These are phyloP conservation scores for Austroboletus eburneus DNA, from an alignment of 768 basidiomycete species.

Conservation along the genomic window DNA sequence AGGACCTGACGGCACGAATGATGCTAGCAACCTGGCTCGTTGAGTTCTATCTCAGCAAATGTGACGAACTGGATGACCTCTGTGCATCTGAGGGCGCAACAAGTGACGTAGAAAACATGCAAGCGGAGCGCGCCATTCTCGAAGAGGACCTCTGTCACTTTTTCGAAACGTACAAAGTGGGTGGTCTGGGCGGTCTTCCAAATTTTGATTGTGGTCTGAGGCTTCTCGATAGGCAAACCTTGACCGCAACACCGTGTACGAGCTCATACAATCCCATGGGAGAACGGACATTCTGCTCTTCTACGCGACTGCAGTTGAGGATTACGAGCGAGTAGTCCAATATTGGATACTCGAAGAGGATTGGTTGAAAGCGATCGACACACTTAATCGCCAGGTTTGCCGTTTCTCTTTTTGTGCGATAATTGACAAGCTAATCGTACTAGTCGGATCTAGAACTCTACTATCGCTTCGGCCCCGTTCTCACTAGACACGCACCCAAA, in stretches of 20 bases:
- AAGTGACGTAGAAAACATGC: conserved; percentile 80
- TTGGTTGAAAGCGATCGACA: conserved; percentile 86
- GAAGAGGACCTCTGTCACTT: conserved; percentile 94
- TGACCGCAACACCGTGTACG: conserved; percentile 82
- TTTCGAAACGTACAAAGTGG: conserved; percentile 89
- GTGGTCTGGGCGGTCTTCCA: conserved; percentile 5
- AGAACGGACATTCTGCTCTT: conserved; percentile 89
- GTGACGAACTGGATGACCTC: conserved; percentile 92
- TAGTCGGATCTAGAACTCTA: conserved; percentile 86
- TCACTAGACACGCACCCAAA: conserved; percentile 82
- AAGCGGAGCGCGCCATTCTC: conserved; percentile 72
- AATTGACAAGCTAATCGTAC: conserved; percentile 2
- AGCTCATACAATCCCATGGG: conserved; percentile 91
- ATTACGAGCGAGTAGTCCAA: conserved; percentile 80
- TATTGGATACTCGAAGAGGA: conserved; percentile 92
- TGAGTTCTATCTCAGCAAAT: conserved; percentile 95
- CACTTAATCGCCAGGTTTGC: conserved; percentile 81
- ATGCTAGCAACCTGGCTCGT: conserved; percentile 98
- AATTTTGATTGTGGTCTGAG: background rate
- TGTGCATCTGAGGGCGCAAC: conserved; percentile 82
- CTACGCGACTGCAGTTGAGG: conserved; percentile 79
- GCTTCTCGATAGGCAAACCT: conserved; percentile 62
- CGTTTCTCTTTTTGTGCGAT: conserved; percentile 1
- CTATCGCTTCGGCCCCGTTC: conserved; percentile 86
- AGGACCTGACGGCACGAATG: conserved; percentile 94